Conservation (phyloP, 257 asterid species). For the Osmanthus fragrans region DNA sequence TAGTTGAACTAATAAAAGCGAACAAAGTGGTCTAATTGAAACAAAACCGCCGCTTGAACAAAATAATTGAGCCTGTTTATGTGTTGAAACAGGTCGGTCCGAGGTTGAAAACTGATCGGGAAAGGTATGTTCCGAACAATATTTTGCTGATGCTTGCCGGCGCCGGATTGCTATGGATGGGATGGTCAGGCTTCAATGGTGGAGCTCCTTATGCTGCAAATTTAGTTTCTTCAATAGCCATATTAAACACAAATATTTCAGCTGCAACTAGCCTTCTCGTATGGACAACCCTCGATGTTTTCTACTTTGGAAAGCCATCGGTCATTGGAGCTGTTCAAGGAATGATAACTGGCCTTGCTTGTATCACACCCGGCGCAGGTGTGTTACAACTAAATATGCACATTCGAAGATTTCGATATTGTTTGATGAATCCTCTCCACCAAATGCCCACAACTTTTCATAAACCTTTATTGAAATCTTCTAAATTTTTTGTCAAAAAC, state of each 20-base stretch:
- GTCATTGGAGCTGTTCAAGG: constrained; percentile 93
- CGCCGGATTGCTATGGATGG: constrained; percentile 94
- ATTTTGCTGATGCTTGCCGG: constrained; percentile 83
- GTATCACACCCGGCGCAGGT: constrained; percentile 98
- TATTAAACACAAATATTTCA: constrained; percentile 72
- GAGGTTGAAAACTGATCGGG: constrained; percentile 74
- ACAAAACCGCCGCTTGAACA: not conserved
- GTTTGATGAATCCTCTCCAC: not conserved
- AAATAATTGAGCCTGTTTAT: not conserved
- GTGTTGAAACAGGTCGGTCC: constrained; percentile 68
- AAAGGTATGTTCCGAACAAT: constrained; percentile 86
- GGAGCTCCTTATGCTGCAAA: constrained; percentile 93
- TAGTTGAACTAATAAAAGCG: no score
- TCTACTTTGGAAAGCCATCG: constrained; percentile 84
- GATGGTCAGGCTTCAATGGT: constrained; percentile 97
- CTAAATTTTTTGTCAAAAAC: not conserved
- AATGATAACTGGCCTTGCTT: constrained; percentile 90
- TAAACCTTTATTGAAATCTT: no score
- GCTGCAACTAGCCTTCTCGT: constrained; percentile 92
- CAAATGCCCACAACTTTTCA: no score
- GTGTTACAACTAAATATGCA: not conserved
- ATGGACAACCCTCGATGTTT: constrained; percentile 84
- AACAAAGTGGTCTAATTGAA: not conserved
- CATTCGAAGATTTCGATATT: not conserved
- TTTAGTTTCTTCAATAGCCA: constrained; percentile 63